Evolutionary conservation across 768 basidiomycete species (phyloP).

Genomic region (Amanita subjunquillea): DNA sequence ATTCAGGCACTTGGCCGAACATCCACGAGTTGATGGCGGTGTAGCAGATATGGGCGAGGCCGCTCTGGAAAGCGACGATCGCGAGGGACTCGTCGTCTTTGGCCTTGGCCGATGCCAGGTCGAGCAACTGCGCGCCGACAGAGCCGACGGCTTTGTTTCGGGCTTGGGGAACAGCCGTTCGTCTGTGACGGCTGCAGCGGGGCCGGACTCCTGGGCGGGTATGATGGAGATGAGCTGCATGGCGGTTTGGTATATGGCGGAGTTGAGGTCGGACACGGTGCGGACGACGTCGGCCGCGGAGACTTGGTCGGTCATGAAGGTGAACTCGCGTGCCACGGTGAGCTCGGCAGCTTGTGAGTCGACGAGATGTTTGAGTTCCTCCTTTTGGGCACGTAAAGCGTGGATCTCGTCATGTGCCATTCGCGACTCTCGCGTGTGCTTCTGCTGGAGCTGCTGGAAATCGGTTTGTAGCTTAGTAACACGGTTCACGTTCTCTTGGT

Average conservation of each 20-base stretch:
- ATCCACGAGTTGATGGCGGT: not conserved
- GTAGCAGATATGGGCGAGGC: not conserved
- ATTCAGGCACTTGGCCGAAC: not conserved
- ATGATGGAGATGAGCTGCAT: not conserved
- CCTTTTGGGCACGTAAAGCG: not conserved
- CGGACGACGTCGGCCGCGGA: not conserved
- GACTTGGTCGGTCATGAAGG: not conserved
- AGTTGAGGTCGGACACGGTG: not conserved
- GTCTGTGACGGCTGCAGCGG: too few relatives aligned
- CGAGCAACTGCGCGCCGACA: not conserved
- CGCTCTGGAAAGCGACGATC: slow-evolving; percentile 1
- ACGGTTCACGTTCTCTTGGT: not conserved
- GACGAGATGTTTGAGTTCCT: not conserved
- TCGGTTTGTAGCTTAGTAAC: not conserved
- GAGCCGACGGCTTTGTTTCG: not conserved
- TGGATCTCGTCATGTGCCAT: not conserved
- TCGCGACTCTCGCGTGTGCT: not conserved
- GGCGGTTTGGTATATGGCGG: not conserved
- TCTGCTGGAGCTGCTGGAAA: not conserved
- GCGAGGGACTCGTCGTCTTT: not conserved
- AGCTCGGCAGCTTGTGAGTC: not conserved
- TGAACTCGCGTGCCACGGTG: not conserved
- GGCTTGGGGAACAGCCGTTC: not conserved
- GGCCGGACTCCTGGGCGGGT: too few relatives aligned
- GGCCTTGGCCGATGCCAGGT: not conserved